phyloP scores from a whole-genome alignment of 441 rosid genomes.

The Euphorbia schlechtendalii region DNA sequence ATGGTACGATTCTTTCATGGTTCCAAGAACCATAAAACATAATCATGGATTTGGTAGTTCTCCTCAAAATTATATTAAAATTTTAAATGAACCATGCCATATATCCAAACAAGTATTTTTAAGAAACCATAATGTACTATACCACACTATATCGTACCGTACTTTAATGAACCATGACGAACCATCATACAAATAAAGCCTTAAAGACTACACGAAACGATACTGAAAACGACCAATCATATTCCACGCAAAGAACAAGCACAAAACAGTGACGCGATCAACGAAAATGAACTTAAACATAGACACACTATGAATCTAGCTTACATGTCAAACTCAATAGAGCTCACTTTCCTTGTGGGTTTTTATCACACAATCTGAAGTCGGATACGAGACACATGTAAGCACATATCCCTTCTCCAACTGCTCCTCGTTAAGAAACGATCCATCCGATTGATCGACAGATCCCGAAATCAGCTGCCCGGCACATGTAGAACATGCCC shows the following conservation, averaged over 20 bases:
- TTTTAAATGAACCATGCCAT: too few relatives aligned
- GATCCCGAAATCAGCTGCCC: conserved; percentile 51
- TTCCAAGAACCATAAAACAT: too few relatives aligned
- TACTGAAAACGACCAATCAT: not conserved
- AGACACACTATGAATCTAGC: too few relatives aligned
- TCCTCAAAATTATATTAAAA: too few relatives aligned
- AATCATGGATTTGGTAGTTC: too few relatives aligned
- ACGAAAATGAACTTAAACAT: not conserved
- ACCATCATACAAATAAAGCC: too few relatives aligned
- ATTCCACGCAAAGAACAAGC: not conserved
- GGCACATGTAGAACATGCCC: conserved; percentile 81
- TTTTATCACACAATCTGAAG: conserved; percentile 63
- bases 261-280: not conserved
- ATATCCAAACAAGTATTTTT: too few relatives aligned
- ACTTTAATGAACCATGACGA: too few relatives aligned
- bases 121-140: too few relatives aligned
- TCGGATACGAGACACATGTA: conserved; percentile 68
- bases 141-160: too few relatives aligned
- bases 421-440: conserved; percentile 60
- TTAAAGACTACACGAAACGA: not conserved
- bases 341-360: conserved; percentile 82
- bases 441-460: conserved; percentile 73
- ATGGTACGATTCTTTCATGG: too few relatives aligned
- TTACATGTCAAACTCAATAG: conserved; percentile 23
- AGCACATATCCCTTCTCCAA: conserved; percentile 53